Percentiles rank a stretch among this genome's conserved stretches.
phyloP scores from a whole-genome alignment of 495 filamentous ascomycete genomes.

The Podospora sp. region DNA sequence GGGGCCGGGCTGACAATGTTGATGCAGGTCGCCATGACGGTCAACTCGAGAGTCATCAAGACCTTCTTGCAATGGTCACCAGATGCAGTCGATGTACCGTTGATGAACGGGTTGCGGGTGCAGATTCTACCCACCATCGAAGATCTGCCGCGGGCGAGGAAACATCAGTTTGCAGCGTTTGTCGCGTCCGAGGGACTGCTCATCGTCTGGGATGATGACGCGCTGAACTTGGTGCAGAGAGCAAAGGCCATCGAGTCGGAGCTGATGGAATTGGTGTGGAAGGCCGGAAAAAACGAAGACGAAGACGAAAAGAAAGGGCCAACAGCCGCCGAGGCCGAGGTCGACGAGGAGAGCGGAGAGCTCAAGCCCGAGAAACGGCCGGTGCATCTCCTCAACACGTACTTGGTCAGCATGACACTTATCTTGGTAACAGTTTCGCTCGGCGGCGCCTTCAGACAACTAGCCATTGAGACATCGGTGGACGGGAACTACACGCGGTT shows the following conservation, averaged over 20 bases:
- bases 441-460: slow-evolving; percentile 66
- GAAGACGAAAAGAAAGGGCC: slow-evolving; percentile 54
- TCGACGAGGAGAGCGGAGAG: slow-evolving; percentile 73
- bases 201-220: slow-evolving; percentile 78
- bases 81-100: slow-evolving; percentile 70
- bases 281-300: slow-evolving; percentile 51
- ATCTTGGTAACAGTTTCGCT: slow-evolving; percentile 62
- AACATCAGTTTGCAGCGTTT: slow-evolving; percentile 77
- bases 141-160: slow-evolving; percentile 66
- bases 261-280: slow-evolving; percentile 75
- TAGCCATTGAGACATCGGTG: slow-evolving; percentile 68
- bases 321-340: slow-evolving; percentile 50
- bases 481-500: slow-evolving; percentile 64
- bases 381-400: slow-evolving; percentile 67
- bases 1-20: slow-evolving; percentile 16
- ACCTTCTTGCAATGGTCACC: slow-evolving; percentile 72
- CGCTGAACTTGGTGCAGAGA: slow-evolving; percentile 64
- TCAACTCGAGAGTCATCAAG: slow-evolving; percentile 75
- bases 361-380: slow-evolving; percentile 63
- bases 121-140: slow-evolving; percentile 72
- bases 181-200: slow-evolving; percentile 67
- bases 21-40: slow-evolving; percentile 75
- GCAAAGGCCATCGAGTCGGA: slow-evolving; percentile 71
- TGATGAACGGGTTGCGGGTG: slow-evolving; percentile 72
- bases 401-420: slow-evolving; percentile 65